Percentiles rank a stretch among this genome's conserved stretches.
These are phyloP conservation scores for Phytophthora fragariaefolia DNA, from an alignment of 352 stramenopile genomes.

Conservation along the genomic window DNA sequence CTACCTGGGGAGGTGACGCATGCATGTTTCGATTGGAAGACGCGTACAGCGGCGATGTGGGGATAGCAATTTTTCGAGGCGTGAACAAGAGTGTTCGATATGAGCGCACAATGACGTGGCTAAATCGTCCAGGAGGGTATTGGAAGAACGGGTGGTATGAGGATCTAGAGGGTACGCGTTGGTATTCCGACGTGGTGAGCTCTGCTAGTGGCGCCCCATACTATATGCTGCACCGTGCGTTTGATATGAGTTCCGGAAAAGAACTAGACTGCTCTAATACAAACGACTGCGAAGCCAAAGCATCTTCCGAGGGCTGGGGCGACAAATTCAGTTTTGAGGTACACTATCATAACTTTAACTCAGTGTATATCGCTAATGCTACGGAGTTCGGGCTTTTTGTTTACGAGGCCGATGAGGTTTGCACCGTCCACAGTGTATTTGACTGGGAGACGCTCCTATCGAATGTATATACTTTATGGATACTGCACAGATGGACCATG, in stretches of 20 bases:
- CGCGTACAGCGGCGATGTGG: background rate
- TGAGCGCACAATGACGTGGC: conserved; percentile 18
- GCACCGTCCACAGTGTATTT: background rate
- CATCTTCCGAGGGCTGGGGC: background rate
- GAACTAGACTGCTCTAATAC: conserved; percentile 15
- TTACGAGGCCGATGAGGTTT: background rate
- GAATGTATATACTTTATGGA: conserved; percentile 2
- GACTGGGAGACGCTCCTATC: conserved; percentile 16
- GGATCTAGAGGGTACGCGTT: conserved; percentile 19
- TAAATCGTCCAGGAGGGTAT: conserved; percentile 7
- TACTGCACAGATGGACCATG: conserved; percentile 1
- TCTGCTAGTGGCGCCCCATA: conserved; percentile 6
- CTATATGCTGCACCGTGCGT: conserved; percentile 21
- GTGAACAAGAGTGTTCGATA: conserved; percentile 19
- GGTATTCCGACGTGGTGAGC: conserved; percentile 34
- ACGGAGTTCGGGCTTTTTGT: conserved; percentile 12
- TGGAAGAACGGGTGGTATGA: conserved; percentile 39
- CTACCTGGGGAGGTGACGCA: conserved; percentile 34
- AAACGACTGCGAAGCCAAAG: background rate
- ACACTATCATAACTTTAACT: background rate
- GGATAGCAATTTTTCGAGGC: conserved; percentile 8
- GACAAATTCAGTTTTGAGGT: background rate
- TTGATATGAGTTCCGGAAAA: conserved; percentile 20
- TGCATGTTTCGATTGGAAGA: conserved; percentile 25
- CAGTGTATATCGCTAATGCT: conserved; percentile 14